These are phyloP conservation scores for Exserohilum rostratum DNA, from an alignment of 2,329 filamentous ascomycete species.

Conservation along the genomic window DNA sequence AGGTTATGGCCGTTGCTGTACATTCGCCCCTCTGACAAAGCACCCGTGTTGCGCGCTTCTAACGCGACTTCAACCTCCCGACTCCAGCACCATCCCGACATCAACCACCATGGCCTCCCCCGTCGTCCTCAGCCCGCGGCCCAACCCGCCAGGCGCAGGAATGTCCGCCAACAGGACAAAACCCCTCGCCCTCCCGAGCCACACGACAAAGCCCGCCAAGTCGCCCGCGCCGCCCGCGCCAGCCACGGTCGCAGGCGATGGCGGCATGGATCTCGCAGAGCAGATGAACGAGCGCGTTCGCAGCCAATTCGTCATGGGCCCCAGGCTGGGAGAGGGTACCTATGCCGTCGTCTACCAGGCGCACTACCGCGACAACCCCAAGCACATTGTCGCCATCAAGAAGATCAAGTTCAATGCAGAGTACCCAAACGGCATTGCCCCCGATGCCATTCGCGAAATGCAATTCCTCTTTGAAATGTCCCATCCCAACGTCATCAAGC, in stretches of 20 bases:
- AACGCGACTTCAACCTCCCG: neutral
- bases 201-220: conserved; percentile 22
- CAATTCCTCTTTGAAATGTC: conserved; percentile 92
- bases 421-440: conserved; percentile 88
- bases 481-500: conserved; percentile 93
- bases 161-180: conserved; percentile 34
- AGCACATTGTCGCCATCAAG: conserved; percentile 84
- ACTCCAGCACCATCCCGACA: neutral
- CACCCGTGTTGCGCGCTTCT: neutral
- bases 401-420: conserved; percentile 88
- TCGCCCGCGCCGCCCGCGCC: conserved; percentile 19
- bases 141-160: conserved; percentile 29
- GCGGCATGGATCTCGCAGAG: conserved; percentile 51
- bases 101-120: conserved; percentile 33
- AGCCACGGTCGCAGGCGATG: conserved; percentile 23
- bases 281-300: conserved; percentile 62
- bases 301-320: conserved; percentile 88
- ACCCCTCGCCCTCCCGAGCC: conserved; percentile 42
- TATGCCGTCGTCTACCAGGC: conserved; percentile 96
- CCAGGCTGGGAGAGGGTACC: conserved; percentile 93
- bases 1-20: conserved; percentile 5
- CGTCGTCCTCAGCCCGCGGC: conserved; percentile 35
- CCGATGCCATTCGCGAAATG: conserved; percentile 94
- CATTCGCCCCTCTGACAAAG: conserved; percentile 1
- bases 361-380: conserved; percentile 74